phyloP scores from a whole-genome alignment of 164 flowering plant genomes.

The Platanus orientalis region DNA sequence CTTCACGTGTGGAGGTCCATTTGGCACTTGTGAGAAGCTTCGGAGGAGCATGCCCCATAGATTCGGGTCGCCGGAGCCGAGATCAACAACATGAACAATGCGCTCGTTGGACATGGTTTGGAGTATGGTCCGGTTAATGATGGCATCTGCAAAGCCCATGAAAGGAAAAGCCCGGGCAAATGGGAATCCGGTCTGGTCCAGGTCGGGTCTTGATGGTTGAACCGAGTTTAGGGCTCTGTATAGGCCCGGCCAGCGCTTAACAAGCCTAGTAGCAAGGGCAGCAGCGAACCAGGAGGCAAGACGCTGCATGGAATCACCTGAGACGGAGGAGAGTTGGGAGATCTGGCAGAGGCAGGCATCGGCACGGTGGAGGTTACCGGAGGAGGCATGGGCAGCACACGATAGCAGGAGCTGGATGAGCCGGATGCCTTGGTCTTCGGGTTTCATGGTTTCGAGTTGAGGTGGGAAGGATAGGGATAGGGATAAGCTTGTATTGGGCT shows the following conservation, averaged over 20 bases:
- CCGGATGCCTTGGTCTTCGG: slow-evolving; percentile 33
- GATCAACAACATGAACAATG: slow-evolving; percentile 30
- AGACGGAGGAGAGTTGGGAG: slow-evolving; percentile 29
- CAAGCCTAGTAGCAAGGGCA: slow-evolving; percentile 31
- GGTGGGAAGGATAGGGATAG: slow-evolving; percentile 19
- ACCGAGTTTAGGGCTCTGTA: slow-evolving; percentile 22
- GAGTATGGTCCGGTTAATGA: slow-evolving; percentile 16
- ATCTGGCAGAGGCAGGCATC: slow-evolving; percentile 32
- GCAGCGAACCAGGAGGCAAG: slow-evolving; percentile 32
- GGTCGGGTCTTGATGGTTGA: not conserved
- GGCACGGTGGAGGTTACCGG: slow-evolving; percentile 37
- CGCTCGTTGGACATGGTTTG: slow-evolving; percentile 20
- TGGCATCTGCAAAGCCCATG: slow-evolving; percentile 17
- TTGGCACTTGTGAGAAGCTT: slow-evolving; percentile 7
- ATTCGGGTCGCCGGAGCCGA: slow-evolving; percentile 25
- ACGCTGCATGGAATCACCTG: slow-evolving; percentile 45
- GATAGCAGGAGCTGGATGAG: slow-evolving; percentile 35
- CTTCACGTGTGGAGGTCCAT: slow-evolving; percentile 38
- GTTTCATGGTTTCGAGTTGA: slow-evolving; percentile 15
- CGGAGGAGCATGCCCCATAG: slow-evolving; percentile 29
- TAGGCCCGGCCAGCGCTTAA: slow-evolving; percentile 40
- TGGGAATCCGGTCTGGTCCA: slow-evolving; percentile 6
- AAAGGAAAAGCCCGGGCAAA: slow-evolving; percentile 20
- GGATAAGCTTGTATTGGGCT: slow-evolving; percentile 21
- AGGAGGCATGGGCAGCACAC: slow-evolving; percentile 33